Evolutionary conservation across 352 stramenopile genomes (phyloP).

Genomic region (Pythium plurisporium): DNA sequence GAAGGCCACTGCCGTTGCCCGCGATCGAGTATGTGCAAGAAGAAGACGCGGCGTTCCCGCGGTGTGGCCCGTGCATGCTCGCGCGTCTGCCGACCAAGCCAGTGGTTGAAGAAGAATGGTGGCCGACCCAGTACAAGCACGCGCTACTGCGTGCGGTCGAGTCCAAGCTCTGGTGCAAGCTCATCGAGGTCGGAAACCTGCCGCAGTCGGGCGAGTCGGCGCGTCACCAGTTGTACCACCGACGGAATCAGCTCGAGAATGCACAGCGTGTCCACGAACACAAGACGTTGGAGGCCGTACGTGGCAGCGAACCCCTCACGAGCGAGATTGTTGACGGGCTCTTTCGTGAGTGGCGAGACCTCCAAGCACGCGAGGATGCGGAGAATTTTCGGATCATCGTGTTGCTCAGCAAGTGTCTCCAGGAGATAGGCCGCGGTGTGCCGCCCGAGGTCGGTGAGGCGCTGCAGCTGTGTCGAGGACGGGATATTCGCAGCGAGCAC

Average conservation of each 20-base stretch:
- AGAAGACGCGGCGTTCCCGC: constrained; percentile 3
- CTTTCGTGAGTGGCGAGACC: constrained; percentile 2
- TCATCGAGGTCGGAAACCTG: constrained; percentile 2
- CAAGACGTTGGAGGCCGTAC: background rate
- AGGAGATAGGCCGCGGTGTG: constrained; percentile 1
- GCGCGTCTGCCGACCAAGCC: constrained; percentile 2
- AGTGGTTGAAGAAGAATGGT: constrained; percentile 5
- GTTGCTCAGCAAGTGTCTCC: constrained; percentile 8
- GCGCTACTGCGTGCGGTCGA: constrained; percentile 4
- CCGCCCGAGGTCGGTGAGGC: constrained; percentile 1
- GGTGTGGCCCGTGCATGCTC: constrained; percentile 1
- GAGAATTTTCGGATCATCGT: constrained; percentile 11
- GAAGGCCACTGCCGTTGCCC: background rate
- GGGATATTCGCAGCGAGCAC: background rate
- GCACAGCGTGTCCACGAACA: background rate
- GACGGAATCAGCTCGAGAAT: background rate
- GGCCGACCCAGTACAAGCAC: constrained; percentile 9
- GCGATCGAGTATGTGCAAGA: background rate
- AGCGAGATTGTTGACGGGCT: background rate
- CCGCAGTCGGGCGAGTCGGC: constrained; percentile 4
- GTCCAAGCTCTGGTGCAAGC: constrained; percentile 5
- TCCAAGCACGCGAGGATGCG: background rate
- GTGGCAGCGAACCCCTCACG: background rate
- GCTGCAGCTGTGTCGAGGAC: constrained; percentile 3
- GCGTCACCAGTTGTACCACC: constrained; percentile 2